Percentiles rank a stretch among this genome's conserved stretches.
phyloP scores from a whole-genome alignment of 2,329 filamentous ascomycete species.

The Parastagonospora nodorum region DNA sequence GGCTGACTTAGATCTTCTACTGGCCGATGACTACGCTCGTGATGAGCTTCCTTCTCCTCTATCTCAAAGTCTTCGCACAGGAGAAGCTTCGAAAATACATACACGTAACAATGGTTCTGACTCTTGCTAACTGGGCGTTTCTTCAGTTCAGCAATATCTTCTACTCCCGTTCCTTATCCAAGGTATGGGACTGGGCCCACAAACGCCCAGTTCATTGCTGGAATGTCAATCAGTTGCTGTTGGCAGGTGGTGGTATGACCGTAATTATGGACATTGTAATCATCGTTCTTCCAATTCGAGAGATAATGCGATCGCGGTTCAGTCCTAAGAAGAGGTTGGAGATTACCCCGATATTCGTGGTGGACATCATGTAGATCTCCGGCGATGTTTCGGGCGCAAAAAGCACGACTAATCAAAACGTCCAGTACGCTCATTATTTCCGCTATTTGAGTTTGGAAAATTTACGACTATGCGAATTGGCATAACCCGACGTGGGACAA shows the following conservation, averaged over 20 bases:
- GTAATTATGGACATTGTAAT: neutral
- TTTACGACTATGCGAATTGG: neutral
- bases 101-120: neutral
- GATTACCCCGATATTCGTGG: neutral
- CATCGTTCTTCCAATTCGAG: neutral
- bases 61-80: neutral
- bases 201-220: neutral
- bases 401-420: neutral
- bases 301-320: neutral
- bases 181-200: neutral
- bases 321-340: neutral
- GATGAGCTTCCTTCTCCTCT: neutral
- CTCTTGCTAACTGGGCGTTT: neutral
- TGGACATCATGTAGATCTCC: neutral
- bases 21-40: neutral
- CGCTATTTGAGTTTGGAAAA: neutral
- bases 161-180: neutral
- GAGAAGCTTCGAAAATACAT: neutral
- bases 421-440: neutral
- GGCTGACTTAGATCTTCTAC: slow-evolving; percentile 1
- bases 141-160: neutral
- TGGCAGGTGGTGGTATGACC: neutral
- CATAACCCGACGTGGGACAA: slow-evolving; percentile 5
- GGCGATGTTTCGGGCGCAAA: neutral
- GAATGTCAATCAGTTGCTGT: neutral